phyloP scores from a whole-genome alignment of 192 early-diverging fungal species.

The Rhizoclosmatium sp. region DNA sequence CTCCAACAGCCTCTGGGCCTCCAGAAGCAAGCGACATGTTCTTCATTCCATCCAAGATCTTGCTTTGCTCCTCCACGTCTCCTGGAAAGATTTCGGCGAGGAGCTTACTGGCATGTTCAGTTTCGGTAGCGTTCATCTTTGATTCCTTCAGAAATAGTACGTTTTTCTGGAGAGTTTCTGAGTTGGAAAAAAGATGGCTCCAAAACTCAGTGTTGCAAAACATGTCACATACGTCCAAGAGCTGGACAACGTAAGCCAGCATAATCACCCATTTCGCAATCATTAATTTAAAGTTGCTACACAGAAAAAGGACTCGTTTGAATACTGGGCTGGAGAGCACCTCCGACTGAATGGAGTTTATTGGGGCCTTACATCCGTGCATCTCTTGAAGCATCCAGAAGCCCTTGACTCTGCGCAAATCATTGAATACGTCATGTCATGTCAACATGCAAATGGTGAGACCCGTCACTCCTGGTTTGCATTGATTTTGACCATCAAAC shows the following conservation, averaged over 20 bases:
- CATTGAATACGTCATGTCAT: conserved; percentile 80
- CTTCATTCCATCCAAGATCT: too few relatives aligned
- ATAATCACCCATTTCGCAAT: neutral
- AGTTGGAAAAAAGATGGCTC: neutral
- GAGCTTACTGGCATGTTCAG: too few relatives aligned
- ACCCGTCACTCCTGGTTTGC: neutral
- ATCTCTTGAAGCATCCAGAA: conserved; percentile 70
- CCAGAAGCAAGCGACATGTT: too few relatives aligned
- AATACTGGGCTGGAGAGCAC: conserved; percentile 95
- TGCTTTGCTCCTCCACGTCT: too few relatives aligned
- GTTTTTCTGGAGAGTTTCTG: too few relatives aligned
- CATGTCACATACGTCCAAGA: conserved; percentile 52
- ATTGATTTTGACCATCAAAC: neutral
- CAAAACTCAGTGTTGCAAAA: neutral
- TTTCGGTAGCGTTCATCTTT: too few relatives aligned
- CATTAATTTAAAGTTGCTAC: neutral
- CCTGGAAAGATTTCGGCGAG: too few relatives aligned
- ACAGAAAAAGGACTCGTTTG: conserved; percentile 83
- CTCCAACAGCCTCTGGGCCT: too few relatives aligned
- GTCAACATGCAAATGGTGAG: conserved; percentile 80
- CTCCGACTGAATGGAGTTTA: conserved; percentile 90
- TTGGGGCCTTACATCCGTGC: conserved; percentile 89
- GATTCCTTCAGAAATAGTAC: too few relatives aligned
- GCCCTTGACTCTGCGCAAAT: conserved; percentile 76
- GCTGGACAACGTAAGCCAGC: conserved; percentile 48